Conservation (phyloP, 768 basidiomycete genomes). For the Harrya chromipes region DNA sequence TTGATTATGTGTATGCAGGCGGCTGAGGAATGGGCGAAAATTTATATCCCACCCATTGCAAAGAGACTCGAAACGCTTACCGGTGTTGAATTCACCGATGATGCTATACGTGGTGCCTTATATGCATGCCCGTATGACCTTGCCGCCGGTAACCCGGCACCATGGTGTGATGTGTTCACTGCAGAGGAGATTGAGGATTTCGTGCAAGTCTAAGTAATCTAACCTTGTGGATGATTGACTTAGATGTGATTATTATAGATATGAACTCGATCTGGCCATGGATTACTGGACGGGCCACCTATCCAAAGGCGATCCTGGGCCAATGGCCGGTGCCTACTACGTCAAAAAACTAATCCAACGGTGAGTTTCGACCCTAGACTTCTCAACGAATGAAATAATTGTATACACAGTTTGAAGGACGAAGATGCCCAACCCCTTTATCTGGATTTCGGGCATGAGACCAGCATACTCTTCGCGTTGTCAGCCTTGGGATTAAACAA, state of each 20-base stretch:
- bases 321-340: slow-evolving; percentile 34
- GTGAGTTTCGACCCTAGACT: not conserved
- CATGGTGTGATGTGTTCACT: slow-evolving; percentile 37
- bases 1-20: not conserved
- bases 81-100: slow-evolving; percentile 28
- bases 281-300: slow-evolving; percentile 35
- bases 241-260: slow-evolving; percentile 11
- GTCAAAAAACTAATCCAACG: slow-evolving; percentile 34
- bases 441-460: slow-evolving; percentile 43
- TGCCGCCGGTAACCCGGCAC: slow-evolving; percentile 31
- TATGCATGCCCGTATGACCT: slow-evolving; percentile 38
- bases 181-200: slow-evolving; percentile 31
- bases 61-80: slow-evolving; percentile 31
- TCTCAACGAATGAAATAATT: too few species aligned
- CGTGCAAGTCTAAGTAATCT: slow-evolving; percentile 25
- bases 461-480: slow-evolving; percentile 35
- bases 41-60: slow-evolving; percentile 36
- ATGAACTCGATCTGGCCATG: slow-evolving; percentile 38
- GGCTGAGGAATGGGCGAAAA: slow-evolving; percentile 27
- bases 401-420: too few species aligned
- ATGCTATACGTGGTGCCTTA: slow-evolving; percentile 36
- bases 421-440: slow-evolving; percentile 24
- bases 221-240: not conserved
- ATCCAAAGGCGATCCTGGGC: slow-evolving; percentile 27
- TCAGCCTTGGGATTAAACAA: slow-evolving; percentile 37